Conservation (phyloP, 1,284 basidiomycete genomes). For the Fomitopsis pinicola region DNA sequence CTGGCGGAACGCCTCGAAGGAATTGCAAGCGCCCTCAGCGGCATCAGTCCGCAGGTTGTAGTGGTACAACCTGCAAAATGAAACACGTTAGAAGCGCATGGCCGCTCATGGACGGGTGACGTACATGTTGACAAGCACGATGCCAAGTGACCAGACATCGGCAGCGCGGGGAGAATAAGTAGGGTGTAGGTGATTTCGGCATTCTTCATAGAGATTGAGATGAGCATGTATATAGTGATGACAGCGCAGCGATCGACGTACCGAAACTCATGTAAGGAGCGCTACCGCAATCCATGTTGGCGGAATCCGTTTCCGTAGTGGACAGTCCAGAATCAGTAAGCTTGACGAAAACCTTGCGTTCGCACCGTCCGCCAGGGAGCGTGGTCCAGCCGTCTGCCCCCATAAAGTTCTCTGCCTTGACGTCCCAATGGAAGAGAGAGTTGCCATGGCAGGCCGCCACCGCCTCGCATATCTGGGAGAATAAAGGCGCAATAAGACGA, state of each 20-base stretch:
- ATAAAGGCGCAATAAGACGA: conserved; percentile 94
- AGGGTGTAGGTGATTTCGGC: conserved; percentile 93
- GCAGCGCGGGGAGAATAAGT: conserved; percentile 92
- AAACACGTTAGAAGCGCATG: conserved; percentile 1
- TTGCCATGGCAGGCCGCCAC: conserved; percentile 94
- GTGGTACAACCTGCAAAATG: conserved; percentile 79
- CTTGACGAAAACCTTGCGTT: conserved; percentile 85
- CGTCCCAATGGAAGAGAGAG: conserved; percentile 93
- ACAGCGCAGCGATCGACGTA: conserved; percentile 33
- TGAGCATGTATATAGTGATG: conserved; percentile 4
- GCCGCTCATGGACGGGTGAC: conserved; percentile 24
- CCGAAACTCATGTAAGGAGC: conserved; percentile 99
- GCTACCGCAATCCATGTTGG: conserved; percentile 98
- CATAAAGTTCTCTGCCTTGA: conserved; percentile 97
- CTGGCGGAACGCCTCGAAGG: conserved; percentile 81
- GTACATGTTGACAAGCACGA: conserved; percentile 96
- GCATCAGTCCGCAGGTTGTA: conserved; percentile 98
- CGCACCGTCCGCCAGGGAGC: conserved; percentile 46
- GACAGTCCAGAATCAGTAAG: conserved; percentile 96
- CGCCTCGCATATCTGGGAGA: conserved; percentile 95
- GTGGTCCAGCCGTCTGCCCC: conserved; percentile 77
- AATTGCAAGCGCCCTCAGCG: conserved; percentile 66
- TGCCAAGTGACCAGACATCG: conserved; percentile 98
- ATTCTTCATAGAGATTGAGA: conserved; percentile 54
- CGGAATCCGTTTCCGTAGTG: conserved; percentile 82